Evolutionary conservation across 495 filamentous ascomycete genomes (phyloP).

Genomic region (Friedmanniomyces simplex): DNA sequence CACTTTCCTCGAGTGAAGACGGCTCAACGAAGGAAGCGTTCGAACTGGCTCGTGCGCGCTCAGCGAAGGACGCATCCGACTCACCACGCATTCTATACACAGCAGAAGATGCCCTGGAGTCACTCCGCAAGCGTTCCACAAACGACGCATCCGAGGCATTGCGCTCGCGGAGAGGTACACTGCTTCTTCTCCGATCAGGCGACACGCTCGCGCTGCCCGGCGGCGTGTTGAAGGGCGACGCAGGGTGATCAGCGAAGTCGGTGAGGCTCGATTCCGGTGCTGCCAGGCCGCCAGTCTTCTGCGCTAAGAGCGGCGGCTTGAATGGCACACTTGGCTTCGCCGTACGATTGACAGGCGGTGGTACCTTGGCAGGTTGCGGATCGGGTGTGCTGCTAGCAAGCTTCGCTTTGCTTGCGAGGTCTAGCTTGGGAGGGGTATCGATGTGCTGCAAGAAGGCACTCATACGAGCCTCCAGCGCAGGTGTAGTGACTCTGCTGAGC

Average conservation of each 20-base stretch:
- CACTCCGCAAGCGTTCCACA: conserved; percentile 6
- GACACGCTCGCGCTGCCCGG: conserved; percentile 62
- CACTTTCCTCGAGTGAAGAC: conserved; percentile 5
- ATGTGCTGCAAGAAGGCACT: conserved; percentile 20
- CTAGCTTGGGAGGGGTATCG: conserved; percentile 6
- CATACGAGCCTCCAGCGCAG: conserved; percentile 33
- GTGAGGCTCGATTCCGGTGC: conserved; percentile 30
- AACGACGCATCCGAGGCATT: conserved; percentile 15
- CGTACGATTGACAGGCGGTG: conserved; percentile 68
- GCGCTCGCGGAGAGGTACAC: conserved; percentile 23
- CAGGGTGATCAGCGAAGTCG: conserved; percentile 39
- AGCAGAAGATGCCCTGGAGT: conserved; percentile 8
- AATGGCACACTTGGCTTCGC: conserved; percentile 66
- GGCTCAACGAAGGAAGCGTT: conserved; percentile 15
- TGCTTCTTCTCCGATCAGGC: conserved; percentile 35
- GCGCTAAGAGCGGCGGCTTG: conserved; percentile 33
- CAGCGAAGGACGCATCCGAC: conserved; percentile 10
- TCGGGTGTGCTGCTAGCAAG: neutral
- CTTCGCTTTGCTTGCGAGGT: conserved; percentile 8
- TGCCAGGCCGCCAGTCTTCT: conserved; percentile 22
- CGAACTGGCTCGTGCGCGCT: conserved; percentile 8
- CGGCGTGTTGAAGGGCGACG: conserved; percentile 86
- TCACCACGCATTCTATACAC: conserved; percentile 3
- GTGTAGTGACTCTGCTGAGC: conserved; percentile 43
- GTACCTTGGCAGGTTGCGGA: conserved; percentile 29